These are phyloP conservation scores for Coffea humblotiana DNA, from an alignment of 305 asterid genomes.

Conservation along the genomic window DNA sequence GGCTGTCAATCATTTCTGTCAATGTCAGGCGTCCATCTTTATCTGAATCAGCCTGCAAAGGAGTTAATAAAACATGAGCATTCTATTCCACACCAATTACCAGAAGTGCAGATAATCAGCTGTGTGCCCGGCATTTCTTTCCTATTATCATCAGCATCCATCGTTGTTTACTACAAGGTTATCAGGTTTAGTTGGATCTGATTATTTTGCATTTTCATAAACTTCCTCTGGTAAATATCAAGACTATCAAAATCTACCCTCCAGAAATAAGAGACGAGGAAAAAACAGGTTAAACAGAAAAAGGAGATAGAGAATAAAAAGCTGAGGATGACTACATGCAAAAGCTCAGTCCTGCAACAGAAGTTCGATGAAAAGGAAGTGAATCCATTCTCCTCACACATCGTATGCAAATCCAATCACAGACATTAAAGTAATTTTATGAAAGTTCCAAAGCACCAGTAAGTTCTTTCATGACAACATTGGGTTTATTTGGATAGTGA, in stretches of 20 bases:
- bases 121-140: neutral
- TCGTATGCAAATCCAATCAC: neutral
- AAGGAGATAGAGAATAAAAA: neutral
- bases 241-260: neutral
- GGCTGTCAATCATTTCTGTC: conserved; percentile 88
- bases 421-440: neutral
- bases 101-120: neutral
- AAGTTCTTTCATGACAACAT: neutral
- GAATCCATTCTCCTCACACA: neutral
- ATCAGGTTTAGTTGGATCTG: neutral
- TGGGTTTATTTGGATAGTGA: no score
- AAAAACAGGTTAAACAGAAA: neutral
- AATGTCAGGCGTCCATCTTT: conserved; percentile 79
- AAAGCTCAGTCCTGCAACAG: neutral
- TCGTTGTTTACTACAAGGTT: neutral
- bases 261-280: neutral
- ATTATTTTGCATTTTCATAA: neutral
- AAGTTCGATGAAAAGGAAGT: neutral
- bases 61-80: neutral
- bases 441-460: neutral
- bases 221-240: neutral
- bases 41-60: conserved; percentile 81
- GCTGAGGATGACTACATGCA: neutral
- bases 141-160: neutral
- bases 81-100: neutral